Conservation (phyloP, 257 asterid genomes). For the Solanum tacnaense region DNA sequence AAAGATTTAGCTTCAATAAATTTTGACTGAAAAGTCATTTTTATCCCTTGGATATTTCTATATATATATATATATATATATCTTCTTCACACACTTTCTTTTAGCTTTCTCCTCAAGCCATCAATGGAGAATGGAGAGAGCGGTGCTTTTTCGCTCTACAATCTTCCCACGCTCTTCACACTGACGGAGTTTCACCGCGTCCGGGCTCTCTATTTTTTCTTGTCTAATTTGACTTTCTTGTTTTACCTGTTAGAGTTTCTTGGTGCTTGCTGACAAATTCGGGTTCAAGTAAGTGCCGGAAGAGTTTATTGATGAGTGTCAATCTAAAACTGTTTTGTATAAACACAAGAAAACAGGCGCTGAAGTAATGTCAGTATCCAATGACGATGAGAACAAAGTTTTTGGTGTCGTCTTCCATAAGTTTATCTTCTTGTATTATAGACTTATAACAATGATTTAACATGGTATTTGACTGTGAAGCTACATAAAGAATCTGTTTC, state of each 20-base stretch:
- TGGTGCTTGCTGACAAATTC: slow-evolving; percentile 74
- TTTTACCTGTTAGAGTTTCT: slow-evolving; percentile 19
- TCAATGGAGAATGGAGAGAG: slow-evolving; percentile 52
- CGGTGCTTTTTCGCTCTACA: slow-evolving; percentile 51
- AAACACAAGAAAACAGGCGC: slow-evolving; percentile 89
- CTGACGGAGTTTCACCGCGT: slow-evolving; percentile 26
- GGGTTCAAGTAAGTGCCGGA: slow-evolving; percentile 83
- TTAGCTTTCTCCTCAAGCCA: background rate
- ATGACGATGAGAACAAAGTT: slow-evolving; percentile 95
- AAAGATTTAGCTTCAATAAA: no score
- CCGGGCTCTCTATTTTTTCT: no score
- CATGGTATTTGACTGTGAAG: background rate
- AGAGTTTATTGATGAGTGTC: slow-evolving; percentile 87
- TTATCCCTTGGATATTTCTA: background rate
- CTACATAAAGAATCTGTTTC: no score
- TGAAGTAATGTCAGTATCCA: slow-evolving; percentile 84
- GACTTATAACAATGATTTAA: no score
- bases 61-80: background rate
- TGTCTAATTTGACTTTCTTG: background rate
- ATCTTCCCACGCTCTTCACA: slow-evolving; percentile 54
- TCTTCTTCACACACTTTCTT: background rate
- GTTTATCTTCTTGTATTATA: slow-evolving; percentile 4
- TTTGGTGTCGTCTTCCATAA: slow-evolving; percentile 87
- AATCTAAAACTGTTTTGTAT: slow-evolving; percentile 33
- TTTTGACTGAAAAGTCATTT: no score